These are phyloP conservation scores for Rhodofomes roseus DNA, from an alignment of 1,284 basidiomycete genomes.

Conservation along the genomic window DNA sequence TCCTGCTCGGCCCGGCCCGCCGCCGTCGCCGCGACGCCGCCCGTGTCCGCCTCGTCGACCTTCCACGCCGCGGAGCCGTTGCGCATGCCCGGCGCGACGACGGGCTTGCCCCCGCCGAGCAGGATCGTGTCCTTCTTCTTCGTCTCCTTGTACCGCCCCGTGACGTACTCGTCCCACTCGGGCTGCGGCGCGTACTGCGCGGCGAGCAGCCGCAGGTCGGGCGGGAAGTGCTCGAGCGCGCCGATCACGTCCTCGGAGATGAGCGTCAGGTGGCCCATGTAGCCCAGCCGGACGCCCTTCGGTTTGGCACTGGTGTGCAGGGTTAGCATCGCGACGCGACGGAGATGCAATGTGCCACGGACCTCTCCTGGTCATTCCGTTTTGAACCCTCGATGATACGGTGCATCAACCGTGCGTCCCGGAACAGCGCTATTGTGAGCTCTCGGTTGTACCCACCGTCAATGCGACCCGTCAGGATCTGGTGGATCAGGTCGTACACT, in stretches of 20 bases:
- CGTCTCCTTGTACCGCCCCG: constrained; percentile 80
- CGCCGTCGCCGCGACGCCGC: constrained; percentile 10
- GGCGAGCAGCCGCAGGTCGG: constrained; percentile 68
- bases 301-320: constrained; percentile 46
- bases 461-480: constrained; percentile 86
- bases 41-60: constrained; percentile 65
- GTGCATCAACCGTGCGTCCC: constrained; percentile 74
- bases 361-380: constrained; percentile 75
- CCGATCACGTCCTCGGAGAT: constrained; percentile 90
- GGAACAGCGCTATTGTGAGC: constrained; percentile 77
- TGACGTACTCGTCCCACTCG: constrained; percentile 87
- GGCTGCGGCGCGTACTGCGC: constrained; percentile 67
- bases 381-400: constrained; percentile 83
- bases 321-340: not conserved
- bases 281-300: constrained; percentile 79
- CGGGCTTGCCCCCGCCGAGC: constrained; percentile 81
- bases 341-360: constrained; percentile 20
- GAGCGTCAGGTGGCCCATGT: constrained; percentile 96
- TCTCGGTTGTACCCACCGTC: constrained; percentile 78
- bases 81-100: constrained; percentile 39
- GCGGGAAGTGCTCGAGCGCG: constrained; percentile 82
- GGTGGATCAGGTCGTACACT: constrained; percentile 95
- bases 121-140: constrained; percentile 77
- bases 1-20: constrained; percentile 21
- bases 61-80: constrained; percentile 50